Conservation (phyloP, 768 basidiomycete species). For the Pisolithus sp. region DNA sequence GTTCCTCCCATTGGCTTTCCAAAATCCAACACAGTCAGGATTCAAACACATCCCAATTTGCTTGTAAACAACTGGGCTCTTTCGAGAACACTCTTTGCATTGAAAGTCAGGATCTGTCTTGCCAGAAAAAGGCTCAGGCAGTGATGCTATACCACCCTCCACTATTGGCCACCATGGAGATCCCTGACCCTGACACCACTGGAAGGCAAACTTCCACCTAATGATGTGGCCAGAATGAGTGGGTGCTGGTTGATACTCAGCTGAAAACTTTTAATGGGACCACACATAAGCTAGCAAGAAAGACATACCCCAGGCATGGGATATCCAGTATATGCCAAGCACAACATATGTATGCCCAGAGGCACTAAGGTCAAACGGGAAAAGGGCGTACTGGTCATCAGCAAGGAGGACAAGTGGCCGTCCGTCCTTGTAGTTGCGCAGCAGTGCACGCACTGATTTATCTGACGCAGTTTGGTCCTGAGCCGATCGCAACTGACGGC, state of each 20-base stretch:
- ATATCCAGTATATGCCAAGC: slow-evolving; percentile 59
- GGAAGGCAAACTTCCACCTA: slow-evolving; percentile 77
- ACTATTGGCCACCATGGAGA: slow-evolving; percentile 43
- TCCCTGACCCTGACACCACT: slow-evolving; percentile 74
- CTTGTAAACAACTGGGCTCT: slow-evolving; percentile 49
- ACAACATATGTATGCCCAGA: slow-evolving; percentile 47
- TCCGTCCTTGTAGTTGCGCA: slow-evolving; percentile 46
- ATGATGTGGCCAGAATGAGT: slow-evolving; percentile 51
- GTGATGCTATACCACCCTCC: neutral
- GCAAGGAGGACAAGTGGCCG: slow-evolving; percentile 65
- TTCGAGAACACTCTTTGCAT: slow-evolving; percentile 40
- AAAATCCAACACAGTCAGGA: slow-evolving; percentile 52
- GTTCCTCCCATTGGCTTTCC: slow-evolving; percentile 29
- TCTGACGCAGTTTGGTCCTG: slow-evolving; percentile 65
- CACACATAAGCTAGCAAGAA: neutral
- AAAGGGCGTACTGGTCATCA: slow-evolving; percentile 66
- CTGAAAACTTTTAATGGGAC: slow-evolving; percentile 24
- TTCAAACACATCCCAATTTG: slow-evolving; percentile 60
- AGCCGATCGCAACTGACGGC: slow-evolving; percentile 38
- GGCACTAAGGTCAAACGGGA: slow-evolving; percentile 60
- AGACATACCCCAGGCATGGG: slow-evolving; percentile 44
- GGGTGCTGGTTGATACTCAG: slow-evolving; percentile 53
- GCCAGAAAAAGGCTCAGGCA: neutral
- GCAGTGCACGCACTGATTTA: slow-evolving; percentile 63
- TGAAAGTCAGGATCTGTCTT: neutral